Evolutionary conservation across 2,329 filamentous ascomycete species (phyloP).

Genomic region (Xylaria multiplex): DNA sequence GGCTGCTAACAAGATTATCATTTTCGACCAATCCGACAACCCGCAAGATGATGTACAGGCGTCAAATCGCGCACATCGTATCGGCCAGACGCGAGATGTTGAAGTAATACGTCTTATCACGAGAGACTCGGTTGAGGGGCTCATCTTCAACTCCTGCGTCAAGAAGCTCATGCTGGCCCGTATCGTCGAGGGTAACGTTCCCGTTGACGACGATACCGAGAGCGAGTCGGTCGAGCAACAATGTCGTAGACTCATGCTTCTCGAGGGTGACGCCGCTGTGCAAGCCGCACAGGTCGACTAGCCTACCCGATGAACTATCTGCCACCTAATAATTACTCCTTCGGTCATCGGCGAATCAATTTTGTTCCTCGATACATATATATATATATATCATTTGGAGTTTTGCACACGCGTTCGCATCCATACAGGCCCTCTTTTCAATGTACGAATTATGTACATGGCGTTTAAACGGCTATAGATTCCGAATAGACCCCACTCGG

Average conservation of each 20-base stretch:
- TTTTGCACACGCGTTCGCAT: neutral
- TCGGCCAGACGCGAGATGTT: conserved; percentile 89
- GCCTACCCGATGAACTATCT: neutral
- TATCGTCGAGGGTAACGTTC: conserved; percentile 65
- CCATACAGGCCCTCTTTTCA: neutral
- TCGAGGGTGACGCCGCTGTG: conserved; percentile 41
- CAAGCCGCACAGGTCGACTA: conserved; percentile 24
- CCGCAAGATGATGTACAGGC: conserved; percentile 98
- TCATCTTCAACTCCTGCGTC: conserved; percentile 89
- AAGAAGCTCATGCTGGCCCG: conserved; percentile 89
- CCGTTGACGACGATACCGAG: conserved; percentile 61
- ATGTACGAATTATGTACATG: conserved; percentile 3
- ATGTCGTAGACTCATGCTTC: conserved; percentile 48
- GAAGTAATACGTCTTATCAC: conserved; percentile 90
- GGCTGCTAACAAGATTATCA: conserved; percentile 95
- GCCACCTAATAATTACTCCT: neutral
- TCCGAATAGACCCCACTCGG: conserved; percentile 5
- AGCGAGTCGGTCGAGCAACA: conserved; percentile 47
- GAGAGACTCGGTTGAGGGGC: conserved; percentile 85
- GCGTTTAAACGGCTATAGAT: conserved; percentile 11
- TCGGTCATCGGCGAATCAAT: neutral
- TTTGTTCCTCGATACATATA: neutral
- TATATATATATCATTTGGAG: neutral
- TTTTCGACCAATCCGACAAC: conserved; percentile 97
- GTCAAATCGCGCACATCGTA: conserved; percentile 94